Evolutionary conservation across 257 asterid species (phyloP), one percentile per base, ranked within the genome.

Genomic region (Linderniella brevidens): DNA sequence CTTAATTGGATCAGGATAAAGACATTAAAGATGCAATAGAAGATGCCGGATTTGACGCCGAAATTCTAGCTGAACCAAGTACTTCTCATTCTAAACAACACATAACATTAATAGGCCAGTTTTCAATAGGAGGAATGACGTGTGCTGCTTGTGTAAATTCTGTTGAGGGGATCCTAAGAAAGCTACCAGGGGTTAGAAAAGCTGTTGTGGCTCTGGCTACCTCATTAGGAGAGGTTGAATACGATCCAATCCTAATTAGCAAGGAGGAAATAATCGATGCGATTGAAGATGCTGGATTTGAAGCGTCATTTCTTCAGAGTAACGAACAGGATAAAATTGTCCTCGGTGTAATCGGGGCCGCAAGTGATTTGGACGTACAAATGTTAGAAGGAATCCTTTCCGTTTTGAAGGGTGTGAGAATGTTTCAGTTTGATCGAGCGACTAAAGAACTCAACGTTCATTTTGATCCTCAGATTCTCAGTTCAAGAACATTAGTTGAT

Each of bases 31-130:
- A 65, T 71, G 93, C 99, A n/a, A 72, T 90, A 52, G 99, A 90
- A 66, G 99, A 85, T 81, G 94, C 94, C 36, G 99, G 99, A 32
- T 90, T 90, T 41, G 99, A 85, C 58, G 99, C 99, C 11, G 96
- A 90, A 61, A 58, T 85, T 66, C 56, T 85, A 32, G 62, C 81
- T n/a, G 94, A 85, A 56, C 77, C 78, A 0, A 65, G 61, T 64
- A 57, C 65, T 41, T 68, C 88, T 58, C 52, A 55, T 53, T 57
- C 57, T 36, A 74, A 69, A 58, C 63, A 68, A 46, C 65, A 61
- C 19, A 73, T 75, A 60, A 68, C 71, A 14, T 66, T 79, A 39
- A 59, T 76, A 51, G 99, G 99, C 35, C 99, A 90, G 78, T 90
- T 90, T 67, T 71, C 72, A 12, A 90, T 90, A 40, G 99, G 94